Base-by-base conservation (phyloP, 2,329 filamentous ascomycete species). In the Lasiodiplodia hormozganensis region DNA sequence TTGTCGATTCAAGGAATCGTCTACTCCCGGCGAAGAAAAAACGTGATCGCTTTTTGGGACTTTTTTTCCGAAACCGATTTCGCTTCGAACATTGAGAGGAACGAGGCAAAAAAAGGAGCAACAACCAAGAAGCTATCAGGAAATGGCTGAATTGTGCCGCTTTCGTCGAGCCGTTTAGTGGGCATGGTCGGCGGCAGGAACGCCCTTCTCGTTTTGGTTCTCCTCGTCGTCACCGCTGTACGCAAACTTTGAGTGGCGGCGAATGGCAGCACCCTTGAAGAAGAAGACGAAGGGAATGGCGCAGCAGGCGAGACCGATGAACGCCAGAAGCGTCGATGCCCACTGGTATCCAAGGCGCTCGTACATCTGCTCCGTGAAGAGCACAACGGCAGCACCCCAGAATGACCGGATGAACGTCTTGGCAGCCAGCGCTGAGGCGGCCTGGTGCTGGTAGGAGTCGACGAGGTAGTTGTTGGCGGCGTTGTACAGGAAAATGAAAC, bases 401-500 rank as follows among this genome's bases (percentile, higher is more conserved):
- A 94, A 91, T 18, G 88, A 91, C 28, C 92, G 87, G 69, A 95
- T 84, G 75, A 89, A 94, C 0, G 92, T 95, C 84, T 95, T 95
- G 49, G 92, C 92, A 0, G 92, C 92, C 3, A 95, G 86, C 0
- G 92, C 92, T 0, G 90, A 93, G 1, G 93, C 92, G 0, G 93
- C 93, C 79, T 94, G 92, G 80, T 89, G 87, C 73, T 89, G 87
- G 72, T 90, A 90, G 1, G 86, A 87, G 75, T 90, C 88, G 58
- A 90, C 87, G n/a, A 84, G 76, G 69, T 82, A 82, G 74, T 83
- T 83, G 76, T 83, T 83, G 2, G 79, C 78, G 2, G 90, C 85
- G 82, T 94, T 94, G 83, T 94, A 94, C 28, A 94, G 83, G 83
- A 94, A 93, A 79, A 94, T 93, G 82, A 94, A 93, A 69, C 92